Percentiles rank a stretch among this genome's conserved stretches.
phyloP scores from a whole-genome alignment of 139 green algal species.

The Chlamydomonas schloesseri region DNA sequence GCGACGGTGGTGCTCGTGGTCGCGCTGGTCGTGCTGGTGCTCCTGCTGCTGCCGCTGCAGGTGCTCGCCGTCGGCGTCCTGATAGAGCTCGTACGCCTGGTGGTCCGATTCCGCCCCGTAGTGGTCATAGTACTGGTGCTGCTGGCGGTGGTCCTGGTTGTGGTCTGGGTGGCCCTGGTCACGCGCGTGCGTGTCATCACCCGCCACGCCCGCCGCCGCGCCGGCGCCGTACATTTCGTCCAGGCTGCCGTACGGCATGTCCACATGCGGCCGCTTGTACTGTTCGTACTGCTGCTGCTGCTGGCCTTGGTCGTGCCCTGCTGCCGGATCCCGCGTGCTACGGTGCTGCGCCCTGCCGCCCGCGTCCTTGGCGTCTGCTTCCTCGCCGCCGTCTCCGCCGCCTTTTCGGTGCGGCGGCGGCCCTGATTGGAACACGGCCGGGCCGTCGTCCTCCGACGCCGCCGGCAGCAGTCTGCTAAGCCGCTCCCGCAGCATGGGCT shows the following conservation, averaged over 20 bases:
- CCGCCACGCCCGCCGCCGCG: background rate
- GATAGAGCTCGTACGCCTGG: background rate
- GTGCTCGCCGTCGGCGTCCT: background rate
- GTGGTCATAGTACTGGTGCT: background rate
- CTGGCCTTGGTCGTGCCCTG: background rate
- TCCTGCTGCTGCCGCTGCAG: background rate
- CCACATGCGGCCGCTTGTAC: background rate
- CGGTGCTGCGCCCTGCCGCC: no score
- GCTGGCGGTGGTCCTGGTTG: background rate
- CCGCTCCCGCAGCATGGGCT: conserved; percentile 10
- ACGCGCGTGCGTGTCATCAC: background rate
- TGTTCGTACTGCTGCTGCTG: background rate
- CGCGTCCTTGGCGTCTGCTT: background rate
- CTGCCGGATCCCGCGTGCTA: no score
- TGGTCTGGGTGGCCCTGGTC: background rate
- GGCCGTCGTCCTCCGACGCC: background rate
- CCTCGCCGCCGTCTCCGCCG: no score
- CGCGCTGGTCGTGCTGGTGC: background rate
- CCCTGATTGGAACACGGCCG: background rate
- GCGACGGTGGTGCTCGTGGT: background rate
- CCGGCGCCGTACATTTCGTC: conserved; percentile 20
- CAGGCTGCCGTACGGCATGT: conserved; percentile 13
- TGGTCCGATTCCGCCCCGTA: no score
- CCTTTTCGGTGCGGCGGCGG: background rate
- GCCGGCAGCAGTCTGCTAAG: background rate